Conservation (phyloP, 2,329 filamentous ascomycete species). For the Aureobasidium melanogenum region DNA sequence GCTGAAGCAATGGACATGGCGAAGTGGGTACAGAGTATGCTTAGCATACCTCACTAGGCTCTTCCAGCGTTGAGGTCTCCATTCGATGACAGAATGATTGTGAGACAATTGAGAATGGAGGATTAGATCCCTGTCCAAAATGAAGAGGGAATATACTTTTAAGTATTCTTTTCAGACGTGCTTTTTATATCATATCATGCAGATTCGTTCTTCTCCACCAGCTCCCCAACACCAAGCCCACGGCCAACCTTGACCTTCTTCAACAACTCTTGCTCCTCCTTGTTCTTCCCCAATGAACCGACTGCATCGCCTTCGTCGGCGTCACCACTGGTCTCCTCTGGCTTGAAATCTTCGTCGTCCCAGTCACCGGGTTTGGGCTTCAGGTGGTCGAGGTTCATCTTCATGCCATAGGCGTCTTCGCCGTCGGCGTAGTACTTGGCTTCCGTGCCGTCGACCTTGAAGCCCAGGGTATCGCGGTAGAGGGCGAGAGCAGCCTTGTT, state of each 20-base stretch:
- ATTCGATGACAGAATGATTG: not conserved
- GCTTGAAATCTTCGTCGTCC: conserved; percentile 32
- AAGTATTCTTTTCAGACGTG: not conserved
- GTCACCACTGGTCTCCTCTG: conserved; percentile 29
- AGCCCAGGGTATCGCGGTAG: conserved; percentile 86
- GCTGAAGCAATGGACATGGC: conserved; percentile 9
- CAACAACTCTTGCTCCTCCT: conserved; percentile 39
- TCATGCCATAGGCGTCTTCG: conserved; percentile 93
- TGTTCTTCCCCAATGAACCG: conserved; percentile 30
- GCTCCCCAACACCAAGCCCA: conserved; percentile 63
- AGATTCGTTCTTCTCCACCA: conserved; percentile 49
- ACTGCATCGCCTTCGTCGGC: conserved; percentile 33
- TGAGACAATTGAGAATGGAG: not conserved
- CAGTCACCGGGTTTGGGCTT: conserved; percentile 43
- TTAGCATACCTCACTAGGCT: conserved; percentile 2
- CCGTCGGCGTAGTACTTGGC: conserved; percentile 93
- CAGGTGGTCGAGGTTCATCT: conserved; percentile 62
- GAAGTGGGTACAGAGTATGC: conserved; percentile 19
- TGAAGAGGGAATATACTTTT: not conserved
- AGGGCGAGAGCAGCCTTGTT: conserved; percentile 86
- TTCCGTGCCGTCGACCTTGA: conserved; percentile 79
- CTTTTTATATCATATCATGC: not conserved
- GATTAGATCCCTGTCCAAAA: not conserved
- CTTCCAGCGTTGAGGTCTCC: not conserved
- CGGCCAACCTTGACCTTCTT: conserved; percentile 80